phyloP scores from a whole-genome alignment of 176 grass and related monocot genomes.

The Carex littledalei region DNA sequence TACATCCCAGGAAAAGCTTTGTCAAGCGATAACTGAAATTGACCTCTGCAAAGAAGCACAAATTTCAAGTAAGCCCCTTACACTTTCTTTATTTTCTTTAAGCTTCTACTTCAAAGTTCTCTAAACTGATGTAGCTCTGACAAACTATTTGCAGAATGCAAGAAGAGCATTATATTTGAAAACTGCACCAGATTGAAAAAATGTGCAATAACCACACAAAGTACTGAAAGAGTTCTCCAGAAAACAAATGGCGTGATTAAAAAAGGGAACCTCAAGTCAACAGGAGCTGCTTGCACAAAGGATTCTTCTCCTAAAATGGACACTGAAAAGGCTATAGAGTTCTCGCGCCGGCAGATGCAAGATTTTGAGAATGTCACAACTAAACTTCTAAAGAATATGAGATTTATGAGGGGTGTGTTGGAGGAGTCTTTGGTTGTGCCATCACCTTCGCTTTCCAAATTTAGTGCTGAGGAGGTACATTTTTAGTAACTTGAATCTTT shows the following conservation, averaged over 20 bases:
- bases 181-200: slow-evolving; percentile 25
- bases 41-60: slow-evolving; percentile 16
- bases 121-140: neutral
- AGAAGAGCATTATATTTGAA: slow-evolving; percentile 28
- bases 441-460: slow-evolving; percentile 50
- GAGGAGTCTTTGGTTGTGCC: slow-evolving; percentile 60
- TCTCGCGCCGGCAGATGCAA: slow-evolving; percentile 85
- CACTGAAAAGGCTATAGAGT: slow-evolving; percentile 69
- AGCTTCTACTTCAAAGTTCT: neutral
- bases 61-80: slow-evolving; percentile 21
- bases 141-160: slow-evolving; percentile 8
- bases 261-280: slow-evolving; percentile 48
- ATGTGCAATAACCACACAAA: neutral
- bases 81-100: slow-evolving; percentile 4
- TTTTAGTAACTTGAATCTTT: neutral
- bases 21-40: slow-evolving; percentile 26
- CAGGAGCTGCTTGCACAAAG: slow-evolving; percentile 48
- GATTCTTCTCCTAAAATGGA: slow-evolving; percentile 41
- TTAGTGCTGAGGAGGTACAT: slow-evolving; percentile 58
- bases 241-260: slow-evolving; percentile 24
- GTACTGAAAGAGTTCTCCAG: slow-evolving; percentile 11
- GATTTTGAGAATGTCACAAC: slow-evolving; percentile 74
- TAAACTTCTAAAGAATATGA: slow-evolving; percentile 82
- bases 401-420: slow-evolving; percentile 63
- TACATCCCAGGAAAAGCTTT: slow-evolving; percentile 48